Evolutionary conservation across 2,329 filamentous ascomycete species (phyloP), one percentile per base, ranked within the genome.

Genomic region (Arthrobotrys megalospora): DNA sequence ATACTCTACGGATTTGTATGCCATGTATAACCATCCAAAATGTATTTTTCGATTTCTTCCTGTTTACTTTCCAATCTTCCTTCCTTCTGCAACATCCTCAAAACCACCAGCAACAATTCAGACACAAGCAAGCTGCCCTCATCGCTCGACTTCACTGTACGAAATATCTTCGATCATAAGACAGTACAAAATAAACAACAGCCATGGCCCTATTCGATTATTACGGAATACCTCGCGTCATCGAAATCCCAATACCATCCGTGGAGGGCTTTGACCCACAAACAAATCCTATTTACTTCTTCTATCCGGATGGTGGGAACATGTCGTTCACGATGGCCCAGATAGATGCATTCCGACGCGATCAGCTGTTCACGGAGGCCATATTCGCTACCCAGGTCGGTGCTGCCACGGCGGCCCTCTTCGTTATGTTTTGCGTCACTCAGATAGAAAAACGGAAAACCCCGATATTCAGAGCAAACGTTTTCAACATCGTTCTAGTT

Each of bases 331-430:
- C 76, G n/a, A 60, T 82, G 28, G 55, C 45, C n/a, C 60, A 77
- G 21, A 66, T 81, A 11, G 77, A 81, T 50, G 28, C 45, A 5
- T 75, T 79, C 50, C 68, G 76, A 32, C 75, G 19, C 2, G 48
- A 69, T 21, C 76, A 79, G 64, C n/a, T 73, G 11, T 75, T 75
- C 28, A 69, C 76, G 19, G 36, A 21, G 24, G 19, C 63, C 10
- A 91, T 90, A 84, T 93, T 91, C 83, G 90, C 89, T 65, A 85
- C 88, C 16, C 92, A 95, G 83, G 86, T 94, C 64, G 93, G 93
- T 34, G 89, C 91, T 24, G 89, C 88, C 55, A 80, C 91, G 72
- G 84, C 91, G 77, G 88, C 93, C 82, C 85, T 94, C 16, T 80
- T 91, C 50, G 86, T 92, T 34, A 85, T 94, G 1, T 84, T 93